Evolutionary conservation across 2,329 filamentous ascomycete species (phyloP), one percentile per base, ranked within the genome.

Genomic region (Colletotrichum sp.): DNA sequence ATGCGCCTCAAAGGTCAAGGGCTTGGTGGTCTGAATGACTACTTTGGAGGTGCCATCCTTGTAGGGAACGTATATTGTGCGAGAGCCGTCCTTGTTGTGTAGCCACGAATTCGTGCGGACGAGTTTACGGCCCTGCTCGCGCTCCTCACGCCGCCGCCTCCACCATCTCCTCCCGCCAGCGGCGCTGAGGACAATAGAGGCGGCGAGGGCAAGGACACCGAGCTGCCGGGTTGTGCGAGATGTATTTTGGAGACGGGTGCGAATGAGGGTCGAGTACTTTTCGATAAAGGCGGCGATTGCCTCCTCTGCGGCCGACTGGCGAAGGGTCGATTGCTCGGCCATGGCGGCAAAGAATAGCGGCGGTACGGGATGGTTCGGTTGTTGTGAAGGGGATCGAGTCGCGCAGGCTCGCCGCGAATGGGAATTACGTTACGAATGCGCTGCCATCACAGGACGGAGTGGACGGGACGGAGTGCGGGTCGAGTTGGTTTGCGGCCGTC

Each of bases 1-100:
- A 86, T 99, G 97, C 7, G 97, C 98, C 88, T 99, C 96, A 83
- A 99, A 99, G 0, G 97, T 99, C 43, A 96, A 94, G 24, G 93
- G 92, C 82, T 98, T 98, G 32, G 96, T 99, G 7, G 94, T 93
- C 82, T 95, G 90, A 78, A 99, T 98, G 73, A 94, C 94, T 64
- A 99, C 96, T 84, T 98, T 98, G 79, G 96, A 94, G 3, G 96
- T 98, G 70, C 93, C 90, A 79, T 96, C 92, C 84, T 95, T 95
- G 85, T 98, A 97, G 3, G 96, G 96, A 32, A 99, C 97, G 82
- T 97, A 99, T 74, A 99, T 97, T 16, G 96, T 98, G 71, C 97
- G 91, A 65, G 95, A 96, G 66, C 97, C 97, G 88, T 99, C 97
- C 86, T 98, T 98, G 80, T 96, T 95, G 85, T 94, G 92, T 77